phyloP scores from a whole-genome alignment of 106 monocot species.

The Dioscorea dumetorum region DNA sequence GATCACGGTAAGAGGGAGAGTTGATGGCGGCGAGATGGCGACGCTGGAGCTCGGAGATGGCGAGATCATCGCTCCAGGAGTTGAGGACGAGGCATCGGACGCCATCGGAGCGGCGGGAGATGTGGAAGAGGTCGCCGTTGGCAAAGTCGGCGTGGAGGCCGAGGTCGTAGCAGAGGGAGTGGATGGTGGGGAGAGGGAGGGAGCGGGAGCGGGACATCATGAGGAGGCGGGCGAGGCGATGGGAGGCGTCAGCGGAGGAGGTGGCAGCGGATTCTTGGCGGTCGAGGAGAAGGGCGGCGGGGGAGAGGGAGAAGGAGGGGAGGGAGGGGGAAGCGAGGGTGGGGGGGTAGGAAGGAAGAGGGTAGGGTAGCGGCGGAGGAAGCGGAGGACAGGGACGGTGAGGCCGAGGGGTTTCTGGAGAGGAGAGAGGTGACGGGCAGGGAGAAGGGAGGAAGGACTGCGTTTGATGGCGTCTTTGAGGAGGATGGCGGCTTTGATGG shows the following conservation, averaged over 20 bases:
- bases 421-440: constrained; percentile 54
- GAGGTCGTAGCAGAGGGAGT: constrained; percentile 52
- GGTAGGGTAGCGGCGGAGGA: constrained; percentile 88
- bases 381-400: constrained; percentile 88
- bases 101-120: constrained; percentile 9
- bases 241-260: constrained; percentile 11
- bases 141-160: constrained; percentile 49
- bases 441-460: constrained; percentile 26
- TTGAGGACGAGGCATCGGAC: constrained; percentile 20
- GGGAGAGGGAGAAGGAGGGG: constrained; percentile 59
- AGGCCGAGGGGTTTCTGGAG: constrained; percentile 72
- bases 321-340: constrained; percentile 65
- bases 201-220: constrained; percentile 49
- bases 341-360: constrained; percentile 62
- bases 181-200: constrained; percentile 34
- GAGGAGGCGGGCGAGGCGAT: constrained; percentile 39
- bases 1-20: constrained; percentile 31
- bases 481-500: constrained; percentile 66
- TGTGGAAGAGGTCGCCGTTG: constrained; percentile 24
- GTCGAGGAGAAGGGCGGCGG: constrained; percentile 42
- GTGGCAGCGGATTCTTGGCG: constrained; percentile 25
- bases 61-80: constrained; percentile 31
- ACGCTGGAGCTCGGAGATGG: constrained; percentile 46
- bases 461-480: constrained; percentile 63
- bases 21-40: constrained; percentile 19